Percentiles rank a stretch among this genome's conserved stretches.
Conservation (phyloP, 306 rosid genomes). For the Malus sieversii region DNA sequence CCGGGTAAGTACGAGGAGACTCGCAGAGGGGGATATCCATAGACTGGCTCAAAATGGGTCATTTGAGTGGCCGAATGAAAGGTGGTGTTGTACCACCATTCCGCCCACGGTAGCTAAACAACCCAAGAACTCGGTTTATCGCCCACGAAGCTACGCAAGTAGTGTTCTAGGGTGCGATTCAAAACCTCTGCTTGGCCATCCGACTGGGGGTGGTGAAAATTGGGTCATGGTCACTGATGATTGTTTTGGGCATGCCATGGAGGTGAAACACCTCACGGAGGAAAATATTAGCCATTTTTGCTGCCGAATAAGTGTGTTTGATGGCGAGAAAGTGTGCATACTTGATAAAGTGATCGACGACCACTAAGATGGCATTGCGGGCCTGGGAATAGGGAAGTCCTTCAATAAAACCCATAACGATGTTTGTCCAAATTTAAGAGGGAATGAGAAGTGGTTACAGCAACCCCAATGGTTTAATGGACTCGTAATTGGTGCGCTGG, state of each 20-base stretch:
- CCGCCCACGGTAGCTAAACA: neutral
- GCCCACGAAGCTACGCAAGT: neutral
- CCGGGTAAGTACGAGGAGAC: too few relatives aligned
- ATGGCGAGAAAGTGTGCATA: neutral
- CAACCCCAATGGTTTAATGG: neutral
- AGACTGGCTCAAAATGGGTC: neutral
- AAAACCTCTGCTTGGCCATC: neutral
- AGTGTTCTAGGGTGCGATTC: neutral
- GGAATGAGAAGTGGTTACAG: neutral
- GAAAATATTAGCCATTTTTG: neutral
- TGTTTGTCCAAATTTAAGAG: neutral
- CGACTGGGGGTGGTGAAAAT: neutral
- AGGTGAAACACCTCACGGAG: neutral
- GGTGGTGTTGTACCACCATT: neutral
- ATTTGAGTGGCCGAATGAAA: neutral
- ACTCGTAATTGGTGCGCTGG: neutral
- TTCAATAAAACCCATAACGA: neutral
- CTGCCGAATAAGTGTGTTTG: neutral
- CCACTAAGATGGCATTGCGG: neutral
- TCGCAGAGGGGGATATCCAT: neutral
- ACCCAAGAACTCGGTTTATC: neutral
- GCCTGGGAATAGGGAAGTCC: neutral
- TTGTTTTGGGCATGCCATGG: neutral
- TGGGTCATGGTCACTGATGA: neutral
- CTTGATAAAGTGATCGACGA: neutral